A percentile compares a stretch with the other conserved stretches of the same genome.
phyloP scores from a whole-genome alignment of 1,284 basidiomycete genomes.

The Cryptococcus sp. region DNA sequence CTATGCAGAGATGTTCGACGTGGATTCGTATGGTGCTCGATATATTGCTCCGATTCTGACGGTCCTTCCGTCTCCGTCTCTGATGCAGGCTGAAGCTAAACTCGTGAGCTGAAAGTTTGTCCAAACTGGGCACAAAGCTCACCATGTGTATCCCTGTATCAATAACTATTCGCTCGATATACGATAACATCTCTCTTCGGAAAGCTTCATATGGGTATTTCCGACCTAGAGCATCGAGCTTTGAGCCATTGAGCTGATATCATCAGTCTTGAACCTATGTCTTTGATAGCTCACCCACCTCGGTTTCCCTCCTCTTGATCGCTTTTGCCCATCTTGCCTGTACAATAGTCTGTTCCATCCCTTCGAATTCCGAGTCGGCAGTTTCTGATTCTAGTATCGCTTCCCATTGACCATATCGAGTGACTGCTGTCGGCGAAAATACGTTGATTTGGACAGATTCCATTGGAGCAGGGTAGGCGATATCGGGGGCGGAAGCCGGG shows the following conservation, averaged over 20 bases:
- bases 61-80: not conserved
- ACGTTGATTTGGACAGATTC: slow-evolving; percentile 4
- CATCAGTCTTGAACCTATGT: not conserved
- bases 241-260: not conserved
- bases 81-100: too few species aligned
- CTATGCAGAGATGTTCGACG: not conserved
- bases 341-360: slow-evolving; percentile 1
- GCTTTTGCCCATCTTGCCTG: slow-evolving; percentile 11
- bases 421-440: slow-evolving; percentile 19
- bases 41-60: not conserved
- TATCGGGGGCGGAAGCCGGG: not conserved
- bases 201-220: slow-evolving; percentile 19
- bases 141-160: slow-evolving; percentile 1
- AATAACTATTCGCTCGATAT: slow-evolving; percentile 15
- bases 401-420: slow-evolving; percentile 23
- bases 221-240: not conserved
- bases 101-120: slow-evolving; percentile 1
- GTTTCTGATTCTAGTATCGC: not conserved
- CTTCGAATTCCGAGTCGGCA: not conserved
- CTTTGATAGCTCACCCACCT: slow-evolving; percentile 6
- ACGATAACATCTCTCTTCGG: slow-evolving; percentile 16
- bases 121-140: not conserved
- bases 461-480: not conserved
- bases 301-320: slow-evolving; percentile 5
- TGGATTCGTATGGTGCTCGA: not conserved